Evolutionary conservation across 2,329 filamentous ascomycete genomes (phyloP).

Genomic region (Stemphylium lycopersici): DNA sequence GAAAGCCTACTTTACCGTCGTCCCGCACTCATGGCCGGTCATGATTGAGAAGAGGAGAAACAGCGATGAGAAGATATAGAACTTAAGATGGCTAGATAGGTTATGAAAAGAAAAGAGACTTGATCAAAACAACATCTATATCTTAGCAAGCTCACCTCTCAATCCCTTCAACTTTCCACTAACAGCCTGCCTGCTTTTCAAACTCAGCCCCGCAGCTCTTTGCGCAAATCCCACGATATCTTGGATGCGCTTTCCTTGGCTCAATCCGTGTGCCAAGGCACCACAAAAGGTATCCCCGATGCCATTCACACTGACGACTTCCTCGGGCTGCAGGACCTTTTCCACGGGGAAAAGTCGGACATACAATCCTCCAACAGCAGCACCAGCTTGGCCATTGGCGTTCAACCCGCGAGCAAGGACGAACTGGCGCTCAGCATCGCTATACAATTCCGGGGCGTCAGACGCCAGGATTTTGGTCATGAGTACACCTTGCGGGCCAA

Average conservation of each 20-base stretch:
- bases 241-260: conserved; percentile 60
- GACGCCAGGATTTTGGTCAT: conserved; percentile 72
- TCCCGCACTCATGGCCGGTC: conserved; percentile 35
- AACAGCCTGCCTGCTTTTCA: conserved; percentile 78
- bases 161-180: conserved; percentile 59
- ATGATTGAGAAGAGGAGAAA: background rate
- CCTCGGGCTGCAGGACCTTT: conserved; percentile 63
- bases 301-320: conserved; percentile 89
- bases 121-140: background rate
- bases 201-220: conserved; percentile 76
- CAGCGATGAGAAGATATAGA: background rate
- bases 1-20: conserved; percentile 42
- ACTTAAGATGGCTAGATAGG: no score
- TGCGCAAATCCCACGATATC: conserved; percentile 81
- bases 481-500: conserved; percentile 77
- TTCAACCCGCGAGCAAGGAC: conserved; percentile 68
- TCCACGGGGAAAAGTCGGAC: conserved; percentile 73
- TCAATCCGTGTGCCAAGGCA: conserved; percentile 79
- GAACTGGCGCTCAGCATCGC: conserved; percentile 68
- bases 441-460: conserved; percentile 70
- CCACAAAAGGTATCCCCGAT: conserved; percentile 93
- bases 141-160: background rate
- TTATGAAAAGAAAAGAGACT: no score
- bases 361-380: conserved; percentile 78
- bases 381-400: conserved; percentile 55